A percentile compares a stretch with the other conserved stretches of the same genome.
phyloP scores from a whole-genome alignment of 306 rosid species.

The Trifolium subterraneum region DNA sequence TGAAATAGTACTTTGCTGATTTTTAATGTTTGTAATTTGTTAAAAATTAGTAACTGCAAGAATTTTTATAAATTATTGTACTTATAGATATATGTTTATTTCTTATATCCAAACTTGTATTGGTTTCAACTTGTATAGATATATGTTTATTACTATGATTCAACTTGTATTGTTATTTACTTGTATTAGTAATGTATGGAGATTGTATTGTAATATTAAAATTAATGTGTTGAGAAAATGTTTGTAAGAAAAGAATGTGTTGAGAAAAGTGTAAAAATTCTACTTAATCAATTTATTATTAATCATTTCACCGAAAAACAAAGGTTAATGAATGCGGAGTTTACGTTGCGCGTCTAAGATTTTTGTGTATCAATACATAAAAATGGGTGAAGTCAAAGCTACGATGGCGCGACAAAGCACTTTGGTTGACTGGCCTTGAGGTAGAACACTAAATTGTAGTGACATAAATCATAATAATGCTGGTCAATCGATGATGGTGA shows the following conservation, averaged over 20 bases:
- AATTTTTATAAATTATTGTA: neutral
- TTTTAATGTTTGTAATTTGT: conserved; percentile 10
- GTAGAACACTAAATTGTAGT: neutral
- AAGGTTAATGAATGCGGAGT: neutral
- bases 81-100: neutral
- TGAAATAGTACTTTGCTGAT: neutral
- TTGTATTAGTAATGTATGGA: neutral
- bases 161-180: neutral
- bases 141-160: neutral
- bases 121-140: neutral
- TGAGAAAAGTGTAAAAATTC: neutral
- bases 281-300: neutral
- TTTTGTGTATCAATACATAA: too few species aligned
- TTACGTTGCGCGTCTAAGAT: too few species aligned
- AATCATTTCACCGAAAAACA: neutral
- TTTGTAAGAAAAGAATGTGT: neutral
- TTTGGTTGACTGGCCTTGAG: too few species aligned
- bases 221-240: neutral
- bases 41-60: conserved; percentile 4
- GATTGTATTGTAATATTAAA: neutral
- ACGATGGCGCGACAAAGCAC: neutral
- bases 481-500: neutral
- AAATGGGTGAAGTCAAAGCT: neutral
- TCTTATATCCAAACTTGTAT: neutral
- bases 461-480: too few species aligned